These are phyloP conservation scores for Phytophthora cactorum DNA, from an alignment of 352 stramenopile genomes.

Conservation along the genomic window DNA sequence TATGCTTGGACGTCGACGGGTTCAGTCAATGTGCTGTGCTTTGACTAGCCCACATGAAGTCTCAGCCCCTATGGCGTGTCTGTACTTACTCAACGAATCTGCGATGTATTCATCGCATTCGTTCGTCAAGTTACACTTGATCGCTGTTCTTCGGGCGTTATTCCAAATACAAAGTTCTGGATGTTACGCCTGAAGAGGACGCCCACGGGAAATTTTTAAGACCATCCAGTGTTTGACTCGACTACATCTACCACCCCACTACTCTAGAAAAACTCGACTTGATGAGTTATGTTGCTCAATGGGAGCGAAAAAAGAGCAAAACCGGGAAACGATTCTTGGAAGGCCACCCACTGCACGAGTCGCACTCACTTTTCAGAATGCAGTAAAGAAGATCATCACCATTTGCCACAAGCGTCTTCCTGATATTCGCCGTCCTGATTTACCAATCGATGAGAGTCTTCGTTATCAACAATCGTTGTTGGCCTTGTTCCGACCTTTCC, in stretches of 20 bases:
- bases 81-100: neutral
- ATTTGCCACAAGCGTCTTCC: slow-evolving; percentile 2
- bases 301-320: neutral
- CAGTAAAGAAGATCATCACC: neutral
- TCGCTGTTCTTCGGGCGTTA: neutral
- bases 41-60: slow-evolving; percentile 8
- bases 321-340: neutral
- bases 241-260: neutral
- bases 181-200: neutral
- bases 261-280: neutral
- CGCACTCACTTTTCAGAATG: neutral
- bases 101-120: slow-evolving; percentile 5
- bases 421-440: neutral
- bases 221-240: neutral
- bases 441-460: neutral
- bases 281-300: neutral
- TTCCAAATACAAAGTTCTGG: neutral
- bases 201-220: neutral
- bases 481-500: neutral
- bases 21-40: slow-evolving; percentile 15
- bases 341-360: neutral
- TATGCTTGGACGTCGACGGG: neutral
- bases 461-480: neutral
- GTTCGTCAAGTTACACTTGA: slow-evolving; percentile 2
- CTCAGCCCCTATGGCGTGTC: slow-evolving; percentile 3